Percentiles rank a stretch among this genome's conserved stretches.
Evolutionary conservation across 495 filamentous ascomycete genomes (phyloP).

Genomic region (Eremomyces bilateralis): DNA sequence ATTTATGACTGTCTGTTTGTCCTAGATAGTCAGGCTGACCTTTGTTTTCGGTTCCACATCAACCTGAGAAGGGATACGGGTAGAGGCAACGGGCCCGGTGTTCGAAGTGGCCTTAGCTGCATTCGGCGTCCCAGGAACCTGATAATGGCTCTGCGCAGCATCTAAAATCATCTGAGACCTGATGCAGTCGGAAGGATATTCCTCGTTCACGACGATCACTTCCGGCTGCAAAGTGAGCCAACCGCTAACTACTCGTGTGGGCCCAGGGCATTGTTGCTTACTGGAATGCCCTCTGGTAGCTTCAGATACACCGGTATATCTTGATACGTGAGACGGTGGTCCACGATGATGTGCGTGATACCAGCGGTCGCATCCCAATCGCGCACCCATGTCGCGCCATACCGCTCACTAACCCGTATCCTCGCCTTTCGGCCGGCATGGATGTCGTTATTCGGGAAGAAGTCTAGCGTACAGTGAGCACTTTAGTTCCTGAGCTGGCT

Average conservation of each 20-base stretch:
- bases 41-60: no score
- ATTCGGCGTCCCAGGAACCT: conserved; percentile 7
- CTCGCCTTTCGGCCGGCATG: conserved; percentile 40
- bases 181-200: conserved; percentile 64
- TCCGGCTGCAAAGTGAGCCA: conserved; percentile 19
- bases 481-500: no score
- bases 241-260: conserved; percentile 1
- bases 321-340: conserved; percentile 39
- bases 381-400: conserved; percentile 45
- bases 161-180: conserved; percentile 34
- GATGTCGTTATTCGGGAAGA: conserved; percentile 61
- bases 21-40: no score
- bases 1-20: no score
- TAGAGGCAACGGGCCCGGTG: conserved; percentile 7
- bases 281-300: conserved; percentile 24
- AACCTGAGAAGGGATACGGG: no score
- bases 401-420: conserved; percentile 53
- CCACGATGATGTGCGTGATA: conserved; percentile 56
- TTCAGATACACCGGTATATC: conserved; percentile 44
- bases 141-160: conserved; percentile 34
- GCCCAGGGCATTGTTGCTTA: conserved; percentile 13
- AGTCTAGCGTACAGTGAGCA: conserved; percentile 29
- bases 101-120: conserved; percentile 5
- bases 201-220: conserved; percentile 47
- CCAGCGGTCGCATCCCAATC: conserved; percentile 27